Evolutionary conservation across 2,329 filamentous ascomycete species (phyloP).

Genomic region (Penicillium sp.): DNA sequence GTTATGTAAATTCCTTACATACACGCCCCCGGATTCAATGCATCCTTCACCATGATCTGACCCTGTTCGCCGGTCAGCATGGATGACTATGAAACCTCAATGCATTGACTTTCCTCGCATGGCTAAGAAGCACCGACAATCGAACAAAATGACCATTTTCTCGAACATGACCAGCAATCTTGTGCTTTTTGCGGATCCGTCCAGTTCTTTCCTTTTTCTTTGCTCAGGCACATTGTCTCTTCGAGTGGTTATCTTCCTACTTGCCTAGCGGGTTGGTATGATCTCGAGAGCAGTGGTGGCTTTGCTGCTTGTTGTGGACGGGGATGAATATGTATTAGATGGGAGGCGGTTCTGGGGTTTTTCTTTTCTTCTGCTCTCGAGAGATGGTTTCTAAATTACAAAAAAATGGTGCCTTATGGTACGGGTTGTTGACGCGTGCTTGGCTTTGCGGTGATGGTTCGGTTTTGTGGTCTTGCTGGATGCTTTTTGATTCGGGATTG

Average conservation of each 20-base stretch:
- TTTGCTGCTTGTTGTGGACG: not conserved
- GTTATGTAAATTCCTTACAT: conserved; percentile 22
- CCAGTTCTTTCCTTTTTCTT: not conserved
- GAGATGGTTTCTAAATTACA: not conserved
- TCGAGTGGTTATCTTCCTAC: not conserved
- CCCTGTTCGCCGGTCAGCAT: not conserved
- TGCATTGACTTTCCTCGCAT: not conserved
- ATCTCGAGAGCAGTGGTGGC: not conserved
- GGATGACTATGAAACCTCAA: not conserved
- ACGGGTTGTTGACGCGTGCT: not conserved
- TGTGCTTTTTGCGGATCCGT: not conserved
- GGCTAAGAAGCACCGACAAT: not conserved
- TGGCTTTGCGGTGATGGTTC: not conserved
- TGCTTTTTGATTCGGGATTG: conserved; percentile 2
- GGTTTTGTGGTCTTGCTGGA: conserved; percentile 1
- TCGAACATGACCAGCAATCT: not conserved
- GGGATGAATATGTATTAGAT: not conserved
- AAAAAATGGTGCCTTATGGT: not conserved
- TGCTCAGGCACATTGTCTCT: not conserved
- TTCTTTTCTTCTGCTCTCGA: not conserved
- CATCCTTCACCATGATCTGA: not conserved
- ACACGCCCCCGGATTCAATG: conserved; percentile 6
- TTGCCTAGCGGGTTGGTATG: not conserved
- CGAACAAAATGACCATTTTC: not conserved
- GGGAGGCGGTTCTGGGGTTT: not conserved